phyloP scores from a whole-genome alignment of 768 basidiomycete genomes.

The Imleria badia region DNA sequence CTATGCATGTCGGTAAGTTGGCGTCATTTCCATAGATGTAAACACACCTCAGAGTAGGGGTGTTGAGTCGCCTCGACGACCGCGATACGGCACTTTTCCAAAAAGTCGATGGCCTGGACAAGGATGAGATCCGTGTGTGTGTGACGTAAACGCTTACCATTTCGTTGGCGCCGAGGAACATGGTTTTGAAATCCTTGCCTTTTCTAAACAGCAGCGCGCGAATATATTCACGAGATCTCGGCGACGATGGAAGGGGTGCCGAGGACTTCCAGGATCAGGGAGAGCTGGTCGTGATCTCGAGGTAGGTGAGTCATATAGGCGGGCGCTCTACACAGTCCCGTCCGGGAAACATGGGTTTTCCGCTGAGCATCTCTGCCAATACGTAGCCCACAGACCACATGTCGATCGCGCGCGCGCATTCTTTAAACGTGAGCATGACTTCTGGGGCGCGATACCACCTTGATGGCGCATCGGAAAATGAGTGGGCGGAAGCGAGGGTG shows the following conservation, averaged over 20 bases:
- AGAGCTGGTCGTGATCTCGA: constrained; percentile 85
- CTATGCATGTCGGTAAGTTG: constrained; percentile 24
- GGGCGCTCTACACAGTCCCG: constrained; percentile 78
- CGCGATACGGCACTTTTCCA: constrained; percentile 82
- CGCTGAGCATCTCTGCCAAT: constrained; percentile 87
- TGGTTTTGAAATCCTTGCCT: constrained; percentile 63
- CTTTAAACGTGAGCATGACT: constrained; percentile 97
- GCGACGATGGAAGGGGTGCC: constrained; percentile 83
- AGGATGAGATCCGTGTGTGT: background rate
- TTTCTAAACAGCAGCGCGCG: constrained; percentile 86
- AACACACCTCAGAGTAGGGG: constrained; percentile 79
- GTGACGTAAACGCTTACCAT: constrained; percentile 37
- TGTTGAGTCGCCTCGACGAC: constrained; percentile 86
- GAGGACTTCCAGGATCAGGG: constrained; percentile 91
- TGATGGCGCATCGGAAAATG: constrained; percentile 2
- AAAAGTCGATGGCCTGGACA: constrained; percentile 65
- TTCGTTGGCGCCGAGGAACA: constrained; percentile 77
- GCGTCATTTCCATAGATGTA: background rate
- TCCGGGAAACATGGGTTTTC: constrained; percentile 95
- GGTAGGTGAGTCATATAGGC: background rate
- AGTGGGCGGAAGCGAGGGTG: background rate
- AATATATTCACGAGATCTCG: constrained; percentile 80
- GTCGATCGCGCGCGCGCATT: constrained; percentile 87
- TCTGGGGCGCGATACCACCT: constrained; percentile 98
- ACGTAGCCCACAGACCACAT: constrained; percentile 89